Base-by-base conservation (phyloP, 2,329 filamentous ascomycete species). In the Calonectria fujianensis region DNA sequence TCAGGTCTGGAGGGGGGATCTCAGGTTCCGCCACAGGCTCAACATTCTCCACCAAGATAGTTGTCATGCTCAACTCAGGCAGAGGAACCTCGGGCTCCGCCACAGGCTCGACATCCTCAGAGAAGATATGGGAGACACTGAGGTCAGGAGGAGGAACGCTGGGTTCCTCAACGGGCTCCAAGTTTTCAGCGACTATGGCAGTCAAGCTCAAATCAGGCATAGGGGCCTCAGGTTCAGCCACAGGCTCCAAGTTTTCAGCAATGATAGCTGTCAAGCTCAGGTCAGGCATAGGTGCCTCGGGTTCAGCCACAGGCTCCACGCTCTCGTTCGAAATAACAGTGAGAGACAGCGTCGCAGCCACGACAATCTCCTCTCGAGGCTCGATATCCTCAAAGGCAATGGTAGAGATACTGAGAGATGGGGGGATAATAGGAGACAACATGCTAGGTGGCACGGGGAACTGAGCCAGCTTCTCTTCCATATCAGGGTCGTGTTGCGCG, bases 401-500 rank as follows among this genome's bases (percentile, higher is more conserved):
- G 1, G 75, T 78, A 1, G 89, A 90, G 45, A 90, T 81, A 54
- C 81, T 85, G 37, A 90, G 82, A 0, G 83, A 79, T 6, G 86
- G 84, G 1, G 83, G 80, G 27, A 83, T 69, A 50, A 85, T 80
- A 8, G 80, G 80, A 0, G 82, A 80, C 4, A 85, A 80, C n/a
- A 87, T 86, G 0, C 85, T 85, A 0, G 90, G 90, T 6, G 90
- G 90, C 16, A 88, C 85, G 2, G 90, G 90, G 84, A 91, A 91
- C 76, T 88, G 87, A 20, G 88, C 87, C 64, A 92, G 83, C 78
- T 88, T 90, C 72, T 88, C 86, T 24, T 87, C 88, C 81, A 91
- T 86, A 31, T 89, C 87, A 18, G 82, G 81, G 52, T 90, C 89
- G 75, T 88, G 85, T 75, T 91, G 89, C 13, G 88, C 87, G 71